A percentile compares a stretch with the other conserved stretches of the same genome.
Conservation (phyloP, 441 rosid genomes). For the Manihot esculenta region DNA sequence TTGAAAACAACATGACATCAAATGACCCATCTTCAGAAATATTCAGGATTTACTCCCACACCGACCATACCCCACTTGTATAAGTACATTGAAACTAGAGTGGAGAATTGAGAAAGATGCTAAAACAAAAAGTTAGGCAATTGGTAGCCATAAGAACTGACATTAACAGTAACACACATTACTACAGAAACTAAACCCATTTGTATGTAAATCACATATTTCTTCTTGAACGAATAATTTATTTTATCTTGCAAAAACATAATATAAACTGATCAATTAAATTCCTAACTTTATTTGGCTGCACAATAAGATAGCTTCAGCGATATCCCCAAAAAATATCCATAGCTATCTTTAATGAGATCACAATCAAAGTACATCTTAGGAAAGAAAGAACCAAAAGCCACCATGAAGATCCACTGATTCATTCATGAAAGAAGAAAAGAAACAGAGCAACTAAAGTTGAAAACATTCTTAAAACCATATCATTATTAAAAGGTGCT, state of each 20-base stretch:
- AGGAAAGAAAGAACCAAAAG: too few relatives aligned
- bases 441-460: too few relatives aligned
- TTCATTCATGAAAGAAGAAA: neutral
- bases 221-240: neutral
- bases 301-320: neutral
- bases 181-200: neutral
- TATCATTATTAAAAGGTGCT: too few relatives aligned
- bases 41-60: conserved; percentile 32
- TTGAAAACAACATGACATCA: conserved; percentile 52
- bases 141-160: conserved; percentile 1
- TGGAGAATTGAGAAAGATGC: neutral
- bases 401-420: neutral
- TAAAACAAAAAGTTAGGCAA: conserved; percentile 13
- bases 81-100: conserved; percentile 35
- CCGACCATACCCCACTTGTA: conserved; percentile 39
- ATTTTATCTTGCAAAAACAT: neutral
- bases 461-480: too few relatives aligned
- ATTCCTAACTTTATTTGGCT: neutral
- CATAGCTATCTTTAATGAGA: neutral
- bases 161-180: conserved; percentile 2
- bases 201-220: neutral
- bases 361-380: conserved; percentile 2
- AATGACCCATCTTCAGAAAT: conserved; percentile 36
- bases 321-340: neutral
- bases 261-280: neutral